These are phyloP conservation scores for Teunomyces tritomae DNA, from an alignment of 805 yeast species.

Conservation along the genomic window DNA sequence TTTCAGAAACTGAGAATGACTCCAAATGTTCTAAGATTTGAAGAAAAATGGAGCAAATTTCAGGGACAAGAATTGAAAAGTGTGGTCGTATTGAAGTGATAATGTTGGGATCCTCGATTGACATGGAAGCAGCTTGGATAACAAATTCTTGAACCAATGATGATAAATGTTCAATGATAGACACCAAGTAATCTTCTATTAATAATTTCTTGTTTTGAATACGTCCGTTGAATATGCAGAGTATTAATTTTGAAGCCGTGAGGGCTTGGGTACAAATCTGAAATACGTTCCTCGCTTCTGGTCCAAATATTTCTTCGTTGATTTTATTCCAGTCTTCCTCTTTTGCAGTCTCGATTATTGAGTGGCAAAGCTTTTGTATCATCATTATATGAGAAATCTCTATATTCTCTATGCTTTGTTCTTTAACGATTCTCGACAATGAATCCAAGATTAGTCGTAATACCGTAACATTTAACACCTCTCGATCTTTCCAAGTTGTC, in stretches of 20 bases:
- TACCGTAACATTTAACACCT: background rate
- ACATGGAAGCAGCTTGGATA: slow-evolving; percentile 11
- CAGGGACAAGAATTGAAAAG: slow-evolving; percentile 11
- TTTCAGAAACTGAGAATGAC: slow-evolving; percentile 39
- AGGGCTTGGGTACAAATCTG: slow-evolving; percentile 11
- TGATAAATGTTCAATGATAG: slow-evolving; percentile 40
- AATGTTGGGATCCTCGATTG: slow-evolving; percentile 1
- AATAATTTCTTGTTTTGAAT: slow-evolving; percentile 43
- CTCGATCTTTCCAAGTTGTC: slow-evolving; percentile 2
- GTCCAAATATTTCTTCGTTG: background rate
- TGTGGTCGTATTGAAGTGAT: slow-evolving; percentile 8
- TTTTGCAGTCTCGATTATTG: slow-evolving; percentile 20
- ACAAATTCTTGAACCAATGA: slow-evolving; percentile 28
- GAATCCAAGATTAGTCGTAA: slow-evolving; percentile 17
- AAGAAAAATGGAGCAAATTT: slow-evolving; percentile 10
- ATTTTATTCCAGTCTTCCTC: slow-evolving; percentile 19
- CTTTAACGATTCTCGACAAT: slow-evolving; percentile 24
- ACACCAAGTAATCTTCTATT: slow-evolving; percentile 42
- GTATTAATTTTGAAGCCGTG: slow-evolving; percentile 33
- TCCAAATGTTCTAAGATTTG: slow-evolving; percentile 10
- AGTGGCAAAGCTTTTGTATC: slow-evolving; percentile 26
- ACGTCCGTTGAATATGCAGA: slow-evolving; percentile 41
- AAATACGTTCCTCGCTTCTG: slow-evolving; percentile 2
- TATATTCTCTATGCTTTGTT: slow-evolving; percentile 12
- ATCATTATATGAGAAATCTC: slow-evolving; percentile 13